Evolutionary conservation across 2,329 filamentous ascomycete genomes (phyloP), one percentile per base, ranked within the genome.

Genomic region (Phaeoacremonium minimum): DNA sequence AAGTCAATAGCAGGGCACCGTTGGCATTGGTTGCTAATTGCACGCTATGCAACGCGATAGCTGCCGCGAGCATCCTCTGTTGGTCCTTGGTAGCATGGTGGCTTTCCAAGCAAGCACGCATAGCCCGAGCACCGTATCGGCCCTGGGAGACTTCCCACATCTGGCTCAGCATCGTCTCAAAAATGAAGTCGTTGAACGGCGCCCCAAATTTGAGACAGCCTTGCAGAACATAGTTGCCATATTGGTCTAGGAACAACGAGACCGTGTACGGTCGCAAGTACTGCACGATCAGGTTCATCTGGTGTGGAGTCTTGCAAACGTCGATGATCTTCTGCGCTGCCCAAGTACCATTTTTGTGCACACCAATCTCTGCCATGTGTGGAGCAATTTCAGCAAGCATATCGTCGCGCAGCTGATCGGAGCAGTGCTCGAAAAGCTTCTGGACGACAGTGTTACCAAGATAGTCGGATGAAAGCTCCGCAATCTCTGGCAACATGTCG

Each of bases 301-400:
- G 90, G 28, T 71, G 68, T 6, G 85, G 80, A 1, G 85, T 88
- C 64, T 93, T 88, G 59, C 89, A 91, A 6, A 95, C 88, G 53
- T 97, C 91, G 49, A 98, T 97, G 53, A 98, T 97, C 74, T 97
- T 98, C 65, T 98, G 93, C 2, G 93, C 93, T 37, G 93, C 93
- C 93, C 93, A 98, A 2, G 93, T 98, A 44, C 93, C 93, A 53
- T 98, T 98, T 77, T 98, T 98, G 75, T 98, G 93, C 7, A 96
- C 83, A 51, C 93, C 93, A 63, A 97, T 96, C 63, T 97, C 90
- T 17, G 91, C 89, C 57, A 97, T 77, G 56, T 96, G 90, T 40
- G 91, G 90, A 4, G 86, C 80, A 51, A 98, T 95, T 55, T 90
- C 81, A 12, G 70, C 64, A 40, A 98, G 71, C 93, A 98, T 97